phyloP scores from a whole-genome alignment of 257 asterid genomes.

The Salvia rosmarinus region DNA sequence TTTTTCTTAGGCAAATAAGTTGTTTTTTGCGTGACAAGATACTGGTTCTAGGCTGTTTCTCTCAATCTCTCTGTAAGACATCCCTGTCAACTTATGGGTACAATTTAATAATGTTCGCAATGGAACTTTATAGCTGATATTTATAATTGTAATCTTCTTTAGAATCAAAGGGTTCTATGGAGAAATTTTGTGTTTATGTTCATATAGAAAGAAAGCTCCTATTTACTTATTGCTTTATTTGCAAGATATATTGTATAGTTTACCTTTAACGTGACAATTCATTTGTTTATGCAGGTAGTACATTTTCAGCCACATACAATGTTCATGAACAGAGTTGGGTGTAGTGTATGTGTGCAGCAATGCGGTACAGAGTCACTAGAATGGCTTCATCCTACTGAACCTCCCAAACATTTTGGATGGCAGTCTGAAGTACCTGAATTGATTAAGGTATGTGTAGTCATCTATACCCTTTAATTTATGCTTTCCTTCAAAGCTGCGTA shows the following conservation, averaged over 20 bases:
- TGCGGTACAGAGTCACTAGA: constrained; percentile 68
- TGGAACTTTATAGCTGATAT: constrained; percentile 16
- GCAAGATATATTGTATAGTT: background rate
- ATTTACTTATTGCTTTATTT: constrained; percentile 6
- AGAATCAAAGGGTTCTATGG: constrained; percentile 5
- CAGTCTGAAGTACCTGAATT: constrained; percentile 71
- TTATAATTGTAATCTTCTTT: constrained; percentile 12
- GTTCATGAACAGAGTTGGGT: constrained; percentile 81
- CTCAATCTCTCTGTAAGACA: background rate
- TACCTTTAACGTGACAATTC: constrained; percentile 19
- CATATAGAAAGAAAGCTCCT: constrained; percentile 14
- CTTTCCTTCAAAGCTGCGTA: constrained; percentile 21
- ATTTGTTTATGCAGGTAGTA: constrained; percentile 67
- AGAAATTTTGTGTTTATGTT: constrained; percentile 11
- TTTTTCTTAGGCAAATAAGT: background rate
- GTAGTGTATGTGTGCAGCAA: constrained; percentile 73
- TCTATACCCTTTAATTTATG: constrained; percentile 22
- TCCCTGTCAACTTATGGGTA: background rate
- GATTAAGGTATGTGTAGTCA: constrained; percentile 64
- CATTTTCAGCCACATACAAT: constrained; percentile 94
- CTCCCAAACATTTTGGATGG: constrained; percentile 87
- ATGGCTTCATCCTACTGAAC: constrained; percentile 84
- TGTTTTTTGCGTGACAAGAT: constrained; percentile 16
- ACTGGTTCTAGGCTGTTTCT: constrained; percentile 3
- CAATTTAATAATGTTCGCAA: background rate